Base-by-base conservation (phyloP, 805 yeast genomes). In the Kockiozyma suomiensis region DNA sequence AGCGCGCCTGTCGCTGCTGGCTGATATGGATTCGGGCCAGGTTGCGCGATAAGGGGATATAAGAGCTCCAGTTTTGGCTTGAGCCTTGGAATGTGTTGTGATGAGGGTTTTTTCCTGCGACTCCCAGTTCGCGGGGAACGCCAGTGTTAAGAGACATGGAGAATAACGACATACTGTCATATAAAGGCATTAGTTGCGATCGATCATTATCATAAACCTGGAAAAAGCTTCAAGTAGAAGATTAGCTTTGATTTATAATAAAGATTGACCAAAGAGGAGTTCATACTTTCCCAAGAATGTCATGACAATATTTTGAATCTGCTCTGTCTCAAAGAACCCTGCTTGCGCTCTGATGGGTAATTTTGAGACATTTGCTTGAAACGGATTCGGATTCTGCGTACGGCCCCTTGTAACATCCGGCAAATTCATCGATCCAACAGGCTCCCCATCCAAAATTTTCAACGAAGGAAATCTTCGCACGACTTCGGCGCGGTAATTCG, bases 191-290 rank as follows among this genome's bases (percentile, higher is more conserved):
- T 50, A 94, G 77, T 58, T 86, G 92, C 8, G 79, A 69, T 61
- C 99, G 78, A 70, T 88, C 85, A 4, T 81, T 68, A 75, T 94
- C 99, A 96, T 96, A 94, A 50, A 87, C 75, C 55, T 85, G 84
- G 59, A 88, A 77, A 73, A 82, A 94, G 66, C 88, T 87, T 8
- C 5, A 30, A 15, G 15, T 15, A 23, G n/a, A n/a, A n/a, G n/a
- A n/a, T n/a, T n/a, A n/a, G n/a, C n/a, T n/a, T n/a, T n/a, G n/a
- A n/a, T n/a, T n/a, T n/a, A n/a, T n/a, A n/a, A n/a, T n/a, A n/a
- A n/a, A n/a, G n/a, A 26, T 33, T 19, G n/a, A 17, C 6, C 13
- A 26, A 28, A 19, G 12, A 17, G n/a, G n/a, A 2, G 4, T 25
- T 41, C 65, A 10, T 35, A 62, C 66, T 56, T 64, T 30, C 90